These are phyloP conservation scores for Phytophthora cryptogea DNA, from an alignment of 352 stramenopile genomes.

Conservation along the genomic window DNA sequence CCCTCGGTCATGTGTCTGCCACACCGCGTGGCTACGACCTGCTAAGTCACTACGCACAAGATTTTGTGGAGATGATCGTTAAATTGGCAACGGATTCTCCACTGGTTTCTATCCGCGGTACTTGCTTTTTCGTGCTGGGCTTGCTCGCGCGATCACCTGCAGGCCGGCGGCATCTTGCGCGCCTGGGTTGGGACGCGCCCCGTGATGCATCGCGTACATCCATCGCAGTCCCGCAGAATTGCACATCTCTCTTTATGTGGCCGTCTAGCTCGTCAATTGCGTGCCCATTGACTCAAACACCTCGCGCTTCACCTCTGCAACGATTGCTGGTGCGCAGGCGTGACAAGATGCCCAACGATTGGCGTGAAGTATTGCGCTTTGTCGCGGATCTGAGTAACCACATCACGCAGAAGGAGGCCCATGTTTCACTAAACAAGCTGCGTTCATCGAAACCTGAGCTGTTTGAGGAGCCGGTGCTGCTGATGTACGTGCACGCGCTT, in stretches of 20 bases:
- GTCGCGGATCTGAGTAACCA: conserved; percentile 89
- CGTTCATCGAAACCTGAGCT: conserved; percentile 66
- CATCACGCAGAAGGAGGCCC: conserved; percentile 90
- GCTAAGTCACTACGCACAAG: conserved; percentile 77
- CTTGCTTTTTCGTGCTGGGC: conserved; percentile 86
- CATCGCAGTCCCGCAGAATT: conserved; percentile 84
- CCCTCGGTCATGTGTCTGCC: conserved; percentile 80
- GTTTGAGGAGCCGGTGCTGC: conserved; percentile 84
- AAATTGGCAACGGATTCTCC: conserved; percentile 84
- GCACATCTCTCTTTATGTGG: conserved; percentile 83
- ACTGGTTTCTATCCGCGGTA: conserved; percentile 84
- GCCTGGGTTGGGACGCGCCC: conserved; percentile 79
- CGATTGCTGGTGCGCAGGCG: conserved; percentile 48
- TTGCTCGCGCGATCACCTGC: conserved; percentile 70
- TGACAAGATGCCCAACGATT: conserved; percentile 72
- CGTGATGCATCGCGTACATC: conserved; percentile 68
- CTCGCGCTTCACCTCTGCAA: conserved; percentile 61
- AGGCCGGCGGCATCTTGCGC: conserved; percentile 65
- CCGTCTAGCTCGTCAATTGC: conserved; percentile 35
- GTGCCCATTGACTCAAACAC: conserved; percentile 63
- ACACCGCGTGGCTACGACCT: conserved; percentile 82
- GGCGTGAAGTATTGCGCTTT: conserved; percentile 76
- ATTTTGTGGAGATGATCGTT: conserved; percentile 88
- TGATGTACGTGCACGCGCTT: conserved; percentile 83
- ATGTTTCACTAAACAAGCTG: conserved; percentile 85